Evolutionary conservation across 2,329 filamentous ascomycete genomes (phyloP).

Genomic region (Colletotrichum spinosum): DNA sequence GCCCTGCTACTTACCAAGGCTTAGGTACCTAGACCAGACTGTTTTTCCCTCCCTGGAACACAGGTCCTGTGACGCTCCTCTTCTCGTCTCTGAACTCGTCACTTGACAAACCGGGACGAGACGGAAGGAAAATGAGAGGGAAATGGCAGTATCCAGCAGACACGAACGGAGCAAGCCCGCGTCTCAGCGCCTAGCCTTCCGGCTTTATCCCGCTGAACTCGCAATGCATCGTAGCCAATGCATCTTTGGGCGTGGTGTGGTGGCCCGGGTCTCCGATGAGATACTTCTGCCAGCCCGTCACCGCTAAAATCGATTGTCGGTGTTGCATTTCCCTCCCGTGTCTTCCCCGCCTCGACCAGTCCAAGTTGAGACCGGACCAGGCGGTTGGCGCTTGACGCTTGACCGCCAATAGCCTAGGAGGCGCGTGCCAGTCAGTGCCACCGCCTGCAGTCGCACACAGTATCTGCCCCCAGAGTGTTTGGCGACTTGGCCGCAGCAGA

Average conservation of each 20-base stretch:
- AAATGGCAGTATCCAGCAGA: too few species aligned
- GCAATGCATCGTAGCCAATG: too few species aligned
- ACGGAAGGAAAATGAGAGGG: too few species aligned
- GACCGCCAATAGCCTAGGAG: conserved; percentile 36
- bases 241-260: too few species aligned
- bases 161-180: too few species aligned
- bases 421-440: conserved; percentile 33
- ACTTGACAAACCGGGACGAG: too few species aligned
- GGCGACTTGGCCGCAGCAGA: conserved; percentile 24
- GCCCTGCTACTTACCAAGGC: conserved; percentile 9
- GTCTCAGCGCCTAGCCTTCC: too few species aligned
- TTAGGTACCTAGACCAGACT: neutral
- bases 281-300: conserved; percentile 14
- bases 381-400: conserved; percentile 27
- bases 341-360: conserved; percentile 35
- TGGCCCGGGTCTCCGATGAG: too few species aligned
- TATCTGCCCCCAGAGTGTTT: too few species aligned
- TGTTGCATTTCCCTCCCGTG: conserved; percentile 13
- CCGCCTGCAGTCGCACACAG: neutral
- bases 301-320: conserved; percentile 18
- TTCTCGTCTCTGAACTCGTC: too few species aligned
- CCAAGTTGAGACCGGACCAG: conserved; percentile 35
- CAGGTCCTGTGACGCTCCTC: neutral
- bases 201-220: too few species aligned
- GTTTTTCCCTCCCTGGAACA: neutral